Percentiles rank a stretch among this genome's conserved stretches.
These are phyloP conservation scores for Cryphonectria nitschkei DNA, from an alignment of 2,329 filamentous ascomycete genomes.

Conservation along the genomic window DNA sequence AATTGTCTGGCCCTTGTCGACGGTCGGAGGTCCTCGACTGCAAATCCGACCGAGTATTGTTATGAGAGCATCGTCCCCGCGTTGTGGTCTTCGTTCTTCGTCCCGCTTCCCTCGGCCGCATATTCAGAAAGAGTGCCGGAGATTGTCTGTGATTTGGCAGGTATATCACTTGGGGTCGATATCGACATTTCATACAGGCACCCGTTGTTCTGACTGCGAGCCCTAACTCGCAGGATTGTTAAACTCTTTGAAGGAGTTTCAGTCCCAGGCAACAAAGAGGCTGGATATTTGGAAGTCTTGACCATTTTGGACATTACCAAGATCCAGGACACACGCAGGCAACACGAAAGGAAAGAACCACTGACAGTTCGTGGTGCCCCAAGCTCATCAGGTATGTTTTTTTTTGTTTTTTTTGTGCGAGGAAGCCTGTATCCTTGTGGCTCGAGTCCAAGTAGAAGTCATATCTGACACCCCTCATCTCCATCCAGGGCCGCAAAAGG, in stretches of 20 bases:
- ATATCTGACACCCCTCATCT: background rate
- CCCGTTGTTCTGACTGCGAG: background rate
- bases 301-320: background rate
- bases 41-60: slow-evolving; percentile 16
- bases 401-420: background rate
- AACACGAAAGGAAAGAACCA: background rate
- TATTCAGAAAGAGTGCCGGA: background rate
- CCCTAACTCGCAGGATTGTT: background rate
- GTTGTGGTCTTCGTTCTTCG: background rate
- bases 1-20: slow-evolving; percentile 1
- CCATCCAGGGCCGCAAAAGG: background rate
- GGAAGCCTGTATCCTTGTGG: background rate
- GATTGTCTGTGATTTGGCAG: background rate
- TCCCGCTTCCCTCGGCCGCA: background rate
- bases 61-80: background rate
- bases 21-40: slow-evolving; percentile 6
- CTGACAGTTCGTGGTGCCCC: background rate
- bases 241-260: background rate
- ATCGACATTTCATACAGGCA: background rate
- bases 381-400: background rate
- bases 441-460: background rate
- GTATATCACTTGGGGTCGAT: background rate
- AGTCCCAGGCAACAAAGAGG: background rate
- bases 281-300: background rate
- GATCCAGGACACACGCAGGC: background rate